A percentile compares a stretch with the other conserved stretches of the same genome.
Evolutionary conservation across 2,329 filamentous ascomycete species (phyloP).

Genomic region (Ambrosiella xylebori): DNA sequence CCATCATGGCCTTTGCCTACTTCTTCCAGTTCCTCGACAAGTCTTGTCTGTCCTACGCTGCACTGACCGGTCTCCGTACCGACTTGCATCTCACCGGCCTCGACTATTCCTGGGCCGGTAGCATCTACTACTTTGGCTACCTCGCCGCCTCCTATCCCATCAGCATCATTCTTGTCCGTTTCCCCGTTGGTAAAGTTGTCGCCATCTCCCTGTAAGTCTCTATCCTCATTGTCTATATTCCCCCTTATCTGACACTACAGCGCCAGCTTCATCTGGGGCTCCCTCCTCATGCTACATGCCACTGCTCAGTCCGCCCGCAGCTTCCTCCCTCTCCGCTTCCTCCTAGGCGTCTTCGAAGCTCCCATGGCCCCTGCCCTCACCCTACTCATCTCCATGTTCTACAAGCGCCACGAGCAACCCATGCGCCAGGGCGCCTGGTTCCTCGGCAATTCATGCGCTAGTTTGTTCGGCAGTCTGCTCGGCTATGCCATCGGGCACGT

Average conservation of each 20-base stretch:
- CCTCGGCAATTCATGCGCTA: conserved; percentile 17
- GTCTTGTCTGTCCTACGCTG: conserved; percentile 33
- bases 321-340: conserved; percentile 15
- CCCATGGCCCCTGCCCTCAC: conserved; percentile 12
- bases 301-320: conserved; percentile 14
- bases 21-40: conserved; percentile 47
- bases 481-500: conserved; percentile 17
- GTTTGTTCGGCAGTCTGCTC: conserved; percentile 15
- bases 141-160: conserved; percentile 20
- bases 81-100: conserved; percentile 29
- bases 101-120: conserved; percentile 33
- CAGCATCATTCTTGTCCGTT: conserved; percentile 17
- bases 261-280: conserved; percentile 12
- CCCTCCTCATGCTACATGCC: conserved; percentile 15
- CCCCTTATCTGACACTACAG: background rate
- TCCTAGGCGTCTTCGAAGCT: conserved; percentile 16
- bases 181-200: conserved; percentile 18
- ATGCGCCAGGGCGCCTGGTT: conserved; percentile 19
- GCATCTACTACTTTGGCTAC: conserved; percentile 36
- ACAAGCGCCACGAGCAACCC: conserved; percentile 17
- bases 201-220: conserved; percentile 7
- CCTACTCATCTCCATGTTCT: conserved; percentile 15
- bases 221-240: background rate
- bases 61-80: conserved; percentile 30
- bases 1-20: conserved; percentile 33